These are phyloP conservation scores for Aspergillus hortae DNA, from an alignment of 2,329 filamentous ascomycete species.

Conservation along the genomic window DNA sequence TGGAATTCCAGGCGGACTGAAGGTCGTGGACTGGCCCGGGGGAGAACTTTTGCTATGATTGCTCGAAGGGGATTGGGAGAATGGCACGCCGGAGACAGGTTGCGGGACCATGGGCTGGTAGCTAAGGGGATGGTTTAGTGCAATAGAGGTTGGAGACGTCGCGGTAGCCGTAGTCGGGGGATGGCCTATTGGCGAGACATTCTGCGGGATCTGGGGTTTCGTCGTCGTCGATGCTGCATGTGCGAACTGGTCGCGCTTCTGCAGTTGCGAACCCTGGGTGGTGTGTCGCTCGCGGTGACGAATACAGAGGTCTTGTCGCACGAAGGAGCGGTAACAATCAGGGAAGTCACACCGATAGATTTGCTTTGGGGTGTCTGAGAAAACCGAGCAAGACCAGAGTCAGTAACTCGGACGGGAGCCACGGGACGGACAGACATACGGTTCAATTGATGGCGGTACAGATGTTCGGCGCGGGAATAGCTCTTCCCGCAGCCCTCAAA, in stretches of 20 bases:
- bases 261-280: constrained; percentile 54
- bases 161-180: constrained; percentile 7
- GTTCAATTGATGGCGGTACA: constrained; percentile 95
- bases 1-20: constrained; percentile 23
- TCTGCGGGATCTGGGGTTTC: constrained; percentile 17
- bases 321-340: constrained; percentile 85
- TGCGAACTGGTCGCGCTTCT: constrained; percentile 47
- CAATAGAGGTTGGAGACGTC: constrained; percentile 27
- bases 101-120: constrained; percentile 27
- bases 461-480: constrained; percentile 92
- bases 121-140: constrained; percentile 15
- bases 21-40: constrained; percentile 24
- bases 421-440: constrained; percentile 52
- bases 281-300: constrained; percentile 78
- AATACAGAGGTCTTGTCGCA: constrained; percentile 87
- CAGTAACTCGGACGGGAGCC: background rate
- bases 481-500: constrained; percentile 88
- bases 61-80: constrained; percentile 25
- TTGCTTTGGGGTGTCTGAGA: constrained; percentile 80
- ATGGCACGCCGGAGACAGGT: constrained; percentile 19
- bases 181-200: constrained; percentile 14
- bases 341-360: constrained; percentile 93
- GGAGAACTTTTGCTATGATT: constrained; percentile 28
- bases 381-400: constrained; percentile 9
- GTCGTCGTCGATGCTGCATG: constrained; percentile 24